These are phyloP conservation scores for Pleurotus giganteus DNA, from an alignment of 768 basidiomycete genomes.

Conservation along the genomic window DNA sequence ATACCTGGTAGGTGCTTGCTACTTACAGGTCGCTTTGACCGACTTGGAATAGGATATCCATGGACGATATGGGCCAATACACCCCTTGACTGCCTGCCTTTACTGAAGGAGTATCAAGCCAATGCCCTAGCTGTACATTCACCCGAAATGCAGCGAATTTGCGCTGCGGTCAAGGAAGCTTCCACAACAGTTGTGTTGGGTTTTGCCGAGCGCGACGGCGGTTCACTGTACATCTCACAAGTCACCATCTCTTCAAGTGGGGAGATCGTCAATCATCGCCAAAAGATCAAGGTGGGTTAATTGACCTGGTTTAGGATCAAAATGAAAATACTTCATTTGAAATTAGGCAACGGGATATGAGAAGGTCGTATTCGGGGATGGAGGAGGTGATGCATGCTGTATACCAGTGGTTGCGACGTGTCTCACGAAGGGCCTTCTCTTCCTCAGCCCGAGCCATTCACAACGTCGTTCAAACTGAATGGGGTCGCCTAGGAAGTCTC, in stretches of 20 bases:
- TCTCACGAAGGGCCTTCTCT: neutral
- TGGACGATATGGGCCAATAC: constrained; percentile 30
- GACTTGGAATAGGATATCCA: constrained; percentile 29
- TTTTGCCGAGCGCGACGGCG: constrained; percentile 27
- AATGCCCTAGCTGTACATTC: constrained; percentile 27
- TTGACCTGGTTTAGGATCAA: constrained; percentile 3
- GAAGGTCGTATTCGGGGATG: constrained; percentile 28
- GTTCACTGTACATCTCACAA: constrained; percentile 24
- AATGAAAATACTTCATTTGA: constrained; percentile 4
- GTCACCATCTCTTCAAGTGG: constrained; percentile 24
- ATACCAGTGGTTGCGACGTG: too few species aligned
- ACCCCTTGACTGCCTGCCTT: constrained; percentile 19
- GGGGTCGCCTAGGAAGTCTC: constrained; percentile 23
- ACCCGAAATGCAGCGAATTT: constrained; percentile 27
- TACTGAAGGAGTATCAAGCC: constrained; percentile 26
- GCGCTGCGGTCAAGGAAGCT: constrained; percentile 24
- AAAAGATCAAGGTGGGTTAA: constrained; percentile 26
- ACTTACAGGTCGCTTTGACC: too few species aligned
- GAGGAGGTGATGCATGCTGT: constrained; percentile 19
- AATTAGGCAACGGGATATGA: constrained; percentile 30
- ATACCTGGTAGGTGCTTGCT: constrained; percentile 20
- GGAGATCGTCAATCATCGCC: constrained; percentile 26
- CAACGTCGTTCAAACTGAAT: constrained; percentile 26
- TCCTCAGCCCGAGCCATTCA: constrained; percentile 24
- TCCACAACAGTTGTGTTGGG: constrained; percentile 25